These are phyloP conservation scores for Rhizopogon rudus DNA, from an alignment of 768 basidiomycete species.

Conservation along the genomic window DNA sequence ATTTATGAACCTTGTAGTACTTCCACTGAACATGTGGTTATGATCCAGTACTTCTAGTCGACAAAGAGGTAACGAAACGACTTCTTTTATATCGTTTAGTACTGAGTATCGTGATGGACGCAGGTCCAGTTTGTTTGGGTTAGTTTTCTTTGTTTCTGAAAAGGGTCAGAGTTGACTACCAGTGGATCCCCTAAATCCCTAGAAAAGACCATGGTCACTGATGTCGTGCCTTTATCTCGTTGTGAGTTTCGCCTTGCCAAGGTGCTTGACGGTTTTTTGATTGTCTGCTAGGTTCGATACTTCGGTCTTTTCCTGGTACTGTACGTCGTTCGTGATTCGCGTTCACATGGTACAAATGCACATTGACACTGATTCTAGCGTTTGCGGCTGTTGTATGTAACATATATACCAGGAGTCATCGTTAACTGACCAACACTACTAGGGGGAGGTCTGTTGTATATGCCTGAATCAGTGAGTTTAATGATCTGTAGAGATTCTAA, in stretches of 20 bases:
- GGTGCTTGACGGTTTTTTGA: not conserved
- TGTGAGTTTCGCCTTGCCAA: not conserved
- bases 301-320: not conserved
- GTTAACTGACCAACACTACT: not conserved
- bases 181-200: not conserved
- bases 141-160: not conserved
- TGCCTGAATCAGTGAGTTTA: not conserved
- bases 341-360: not conserved
- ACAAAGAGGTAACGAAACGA: not conserved
- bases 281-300: not conserved
- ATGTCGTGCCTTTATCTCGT: not conserved
- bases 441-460: constrained; percentile 1
- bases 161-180: not conserved
- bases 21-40: not conserved
- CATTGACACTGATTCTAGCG: not conserved
- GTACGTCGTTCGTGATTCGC: not conserved
- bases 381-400: not conserved
- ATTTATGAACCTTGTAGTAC: not conserved
- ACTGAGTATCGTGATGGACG: not conserved
- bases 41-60: not conserved
- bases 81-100: not conserved
- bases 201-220: not conserved
- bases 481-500: not conserved
- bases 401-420: not conserved
- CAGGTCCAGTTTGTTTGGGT: not conserved